Base-by-base conservation (phyloP, 768 basidiomycete genomes). In the Psilocybe cubensis region DNA sequence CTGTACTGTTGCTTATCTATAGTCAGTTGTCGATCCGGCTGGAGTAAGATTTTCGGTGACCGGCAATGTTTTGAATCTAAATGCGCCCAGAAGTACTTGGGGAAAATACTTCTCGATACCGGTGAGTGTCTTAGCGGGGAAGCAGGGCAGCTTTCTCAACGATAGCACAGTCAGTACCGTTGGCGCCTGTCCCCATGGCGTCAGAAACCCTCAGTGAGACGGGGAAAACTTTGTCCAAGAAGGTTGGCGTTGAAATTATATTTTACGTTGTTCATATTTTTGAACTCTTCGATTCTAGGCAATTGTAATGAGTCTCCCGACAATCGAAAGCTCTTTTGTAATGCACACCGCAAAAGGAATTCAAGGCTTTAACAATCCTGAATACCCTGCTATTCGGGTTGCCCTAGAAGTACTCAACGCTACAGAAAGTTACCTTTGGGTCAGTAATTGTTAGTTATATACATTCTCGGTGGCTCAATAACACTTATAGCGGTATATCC, bases 401-500 rank as follows among this genome's bases (percentile, higher is more conserved):
- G 87, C 95, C 3, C 74, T 87, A 2, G 91, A 96, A 63, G 85
- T 94, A 14, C 77, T 99, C 49, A 97, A 97, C 63, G 96, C 94
- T 11, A 87, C 93, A 9, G 97, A 98, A 76, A 91, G 93, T 62
- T 97, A 88, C 70, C 84, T 98, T 55, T 98, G 96, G 96, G 92
- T 93, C 33, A 54, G 58, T 42, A 25, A 18, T 18, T 33, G 4
- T 62, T 24, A 8, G 33, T 9, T 2, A 14, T 23, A 10, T 45
- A 33, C 44, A 8, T 52, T 35, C 18, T 42, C 21, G 40, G 35
- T 27, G 48, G 33, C 38, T 54, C 14, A 57, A 48, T 52, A 71
- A 51, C 52, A 31, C n/a, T 17, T 49, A n/a, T 55, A 92, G 90
- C 85, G 89, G 23, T 91, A 89, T 59, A 94, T 99, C 58, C 89